These are phyloP conservation scores for Hymenoscyphus occultus DNA, from an alignment of 2,329 filamentous ascomycete genomes.

Conservation along the genomic window DNA sequence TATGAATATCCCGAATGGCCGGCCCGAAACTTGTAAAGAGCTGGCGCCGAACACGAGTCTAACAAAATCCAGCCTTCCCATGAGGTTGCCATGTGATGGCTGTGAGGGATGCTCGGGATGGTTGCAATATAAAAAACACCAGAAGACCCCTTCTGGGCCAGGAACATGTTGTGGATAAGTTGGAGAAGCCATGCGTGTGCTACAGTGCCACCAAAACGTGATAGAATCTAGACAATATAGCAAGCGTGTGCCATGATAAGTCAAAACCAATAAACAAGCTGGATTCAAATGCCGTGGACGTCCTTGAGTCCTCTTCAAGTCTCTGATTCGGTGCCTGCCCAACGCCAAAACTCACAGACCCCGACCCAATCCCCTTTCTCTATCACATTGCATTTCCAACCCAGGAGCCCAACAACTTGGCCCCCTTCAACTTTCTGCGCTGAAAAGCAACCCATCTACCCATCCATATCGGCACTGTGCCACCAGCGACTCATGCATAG, in stretches of 20 bases:
- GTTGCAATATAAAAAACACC: background rate
- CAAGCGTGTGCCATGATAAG: slow-evolving; percentile 9
- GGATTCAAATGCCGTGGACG: background rate
- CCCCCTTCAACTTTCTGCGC: background rate
- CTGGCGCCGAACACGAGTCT: slow-evolving; percentile 7
- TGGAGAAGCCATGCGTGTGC: slow-evolving; percentile 7
- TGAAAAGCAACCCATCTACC: background rate
- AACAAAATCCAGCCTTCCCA: slow-evolving; percentile 2
- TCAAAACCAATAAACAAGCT: background rate
- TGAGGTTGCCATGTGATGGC: slow-evolving; percentile 11
- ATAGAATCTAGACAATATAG: background rate
- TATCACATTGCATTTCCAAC: slow-evolving; percentile 5
- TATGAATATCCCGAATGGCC: background rate
- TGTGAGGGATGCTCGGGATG: background rate
- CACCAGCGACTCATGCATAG: slow-evolving; percentile 13
- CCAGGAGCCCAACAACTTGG: background rate
- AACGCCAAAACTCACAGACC: background rate
- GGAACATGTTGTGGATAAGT: background rate
- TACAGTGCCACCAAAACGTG: slow-evolving; percentile 1
- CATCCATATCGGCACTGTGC: slow-evolving; percentile 14
- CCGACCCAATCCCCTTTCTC: background rate
- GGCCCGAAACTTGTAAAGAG: background rate
- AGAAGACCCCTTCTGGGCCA: background rate
- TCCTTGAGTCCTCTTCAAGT: background rate
- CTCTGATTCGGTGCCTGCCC: slow-evolving; percentile 8